Percentiles rank a stretch among this genome's conserved stretches.
Conservation (phyloP, 148 eudicot genomes). For the Oxyria digyna region DNA sequence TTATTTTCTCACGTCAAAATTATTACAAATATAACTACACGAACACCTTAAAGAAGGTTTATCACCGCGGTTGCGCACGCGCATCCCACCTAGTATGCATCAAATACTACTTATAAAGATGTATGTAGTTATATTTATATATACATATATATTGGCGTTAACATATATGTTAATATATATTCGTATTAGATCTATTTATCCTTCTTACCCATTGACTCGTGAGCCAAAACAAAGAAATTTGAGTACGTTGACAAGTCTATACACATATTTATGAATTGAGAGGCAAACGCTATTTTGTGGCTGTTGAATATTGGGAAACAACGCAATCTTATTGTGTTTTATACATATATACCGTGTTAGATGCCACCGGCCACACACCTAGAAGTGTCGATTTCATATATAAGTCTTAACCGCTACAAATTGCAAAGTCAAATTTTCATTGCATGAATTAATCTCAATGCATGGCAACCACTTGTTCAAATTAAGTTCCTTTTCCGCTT, state of each 20-base stretch:
- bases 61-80: no score
- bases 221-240: not conserved
- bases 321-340: not conserved
- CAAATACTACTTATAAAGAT: no score
- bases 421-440: not conserved
- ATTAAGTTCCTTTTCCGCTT: not conserved
- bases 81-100: no score
- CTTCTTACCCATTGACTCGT: no score
- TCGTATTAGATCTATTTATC: no score
- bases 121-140: no score
- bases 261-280: no score
- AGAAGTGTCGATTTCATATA: not conserved
- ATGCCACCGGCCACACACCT: not conserved
- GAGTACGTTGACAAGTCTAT: not conserved
- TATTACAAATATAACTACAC: no score
- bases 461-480: constrained; percentile 3
- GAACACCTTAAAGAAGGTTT: no score
- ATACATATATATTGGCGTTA: no score
- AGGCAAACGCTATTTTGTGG: not conserved
- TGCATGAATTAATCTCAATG: not conserved
- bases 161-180: no score
- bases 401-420: not conserved
- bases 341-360: not conserved
- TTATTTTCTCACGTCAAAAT: no score
- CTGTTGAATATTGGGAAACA: not conserved